These are phyloP conservation scores for Diaporthe australafricana DNA, from an alignment of 2,329 filamentous ascomycete genomes.

Conservation along the genomic window DNA sequence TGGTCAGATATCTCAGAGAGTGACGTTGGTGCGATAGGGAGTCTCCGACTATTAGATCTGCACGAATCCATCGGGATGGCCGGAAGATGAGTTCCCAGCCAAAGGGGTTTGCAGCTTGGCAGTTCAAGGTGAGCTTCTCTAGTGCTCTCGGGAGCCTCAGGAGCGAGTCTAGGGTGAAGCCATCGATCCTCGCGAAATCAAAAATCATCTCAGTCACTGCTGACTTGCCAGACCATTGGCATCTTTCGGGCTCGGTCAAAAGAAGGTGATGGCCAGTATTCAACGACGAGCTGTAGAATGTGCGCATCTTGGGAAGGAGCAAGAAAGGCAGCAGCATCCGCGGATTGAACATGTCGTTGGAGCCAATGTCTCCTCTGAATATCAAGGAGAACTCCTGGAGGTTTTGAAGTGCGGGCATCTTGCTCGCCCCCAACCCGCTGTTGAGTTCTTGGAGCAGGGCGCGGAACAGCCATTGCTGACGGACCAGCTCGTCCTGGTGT, in stretches of 20 bases:
- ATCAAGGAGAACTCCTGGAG: neutral
- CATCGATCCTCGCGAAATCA: neutral
- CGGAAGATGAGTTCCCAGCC: neutral
- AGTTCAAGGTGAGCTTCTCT: neutral
- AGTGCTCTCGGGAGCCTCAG: neutral
- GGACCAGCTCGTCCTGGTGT: neutral
- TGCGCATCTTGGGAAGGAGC: conserved; percentile 12
- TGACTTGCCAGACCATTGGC: neutral
- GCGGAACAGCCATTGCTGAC: neutral
- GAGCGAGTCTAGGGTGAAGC: neutral
- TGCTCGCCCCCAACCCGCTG: neutral
- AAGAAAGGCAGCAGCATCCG: neutral
- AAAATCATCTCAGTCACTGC: conserved; percentile 6
- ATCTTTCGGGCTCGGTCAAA: neutral
- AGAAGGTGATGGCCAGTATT: neutral
- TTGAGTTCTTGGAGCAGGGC: neutral
- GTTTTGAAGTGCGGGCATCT: neutral
- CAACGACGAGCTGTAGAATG: neutral
- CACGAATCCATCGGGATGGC: neutral
- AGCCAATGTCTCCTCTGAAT: neutral
- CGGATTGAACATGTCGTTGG: neutral
- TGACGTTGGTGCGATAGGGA: neutral
- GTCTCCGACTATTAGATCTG: neutral
- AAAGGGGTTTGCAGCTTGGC: no score
- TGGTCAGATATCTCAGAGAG: neutral